Evolutionary conservation across 2,329 filamentous ascomycete genomes (phyloP), one percentile per base, ranked within the genome.

Genomic region (Drechslerella coelobrocha): DNA sequence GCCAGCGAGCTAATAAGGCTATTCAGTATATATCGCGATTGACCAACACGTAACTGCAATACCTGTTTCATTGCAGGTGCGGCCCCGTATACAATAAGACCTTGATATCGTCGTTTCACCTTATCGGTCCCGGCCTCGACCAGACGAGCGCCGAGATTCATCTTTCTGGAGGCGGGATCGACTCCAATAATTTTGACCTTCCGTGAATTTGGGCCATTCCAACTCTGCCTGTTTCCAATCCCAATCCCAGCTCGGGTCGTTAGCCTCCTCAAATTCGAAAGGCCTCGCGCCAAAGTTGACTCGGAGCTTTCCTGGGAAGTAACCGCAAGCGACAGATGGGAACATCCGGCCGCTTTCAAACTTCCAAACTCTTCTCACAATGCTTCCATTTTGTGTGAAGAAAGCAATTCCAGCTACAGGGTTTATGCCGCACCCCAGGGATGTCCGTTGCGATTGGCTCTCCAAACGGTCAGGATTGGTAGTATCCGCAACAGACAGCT

Each of bases 251-350:
- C 26, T 26, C 1, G 41, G 8, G n/a, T 31, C 17, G 43, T 65
- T 65, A 8, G 61, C 61, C 10, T 39, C 24, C 26, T 45, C 45
- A 39, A 53, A 66, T 26, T 47, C 26, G 21, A 54, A 66, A 7
- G 41, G 55, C 31, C 53, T 41, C 4, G 45, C 34, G n/a, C 61
- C 61, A 48, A 66, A 66, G 23, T 66, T 66, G 0, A 66, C 2
- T 14, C 19, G 52, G 24, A 23, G 17, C 21, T 26, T 54, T 14
- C 48, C 47, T 9, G n/a, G 2, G n/a, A 47, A 37, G 19, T 47
- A 43, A 8, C 17, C 34, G 41, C 8, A 26, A 6, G 24, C 31
- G 19, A 51, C 26, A 37, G 19, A 27, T 4, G 52, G 61, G 21
- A 37, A 57, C 12, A 21, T 52, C 23, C 39, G 14, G 0, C 0